Evolutionary conservation across 306 rosid genomes (phyloP).

Genomic region (Lathyrus sativus): DNA sequence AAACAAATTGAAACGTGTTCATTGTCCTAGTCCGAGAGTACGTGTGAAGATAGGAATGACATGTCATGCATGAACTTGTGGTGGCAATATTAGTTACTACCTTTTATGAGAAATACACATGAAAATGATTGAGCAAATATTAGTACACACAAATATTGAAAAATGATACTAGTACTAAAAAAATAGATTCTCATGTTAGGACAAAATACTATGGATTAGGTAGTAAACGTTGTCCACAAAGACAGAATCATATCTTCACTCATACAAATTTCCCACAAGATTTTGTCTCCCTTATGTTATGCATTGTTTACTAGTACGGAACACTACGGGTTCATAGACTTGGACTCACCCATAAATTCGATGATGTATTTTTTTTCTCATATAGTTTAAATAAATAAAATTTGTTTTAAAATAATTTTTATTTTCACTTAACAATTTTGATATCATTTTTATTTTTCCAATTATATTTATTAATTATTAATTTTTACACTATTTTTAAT

Average conservation of each 20-base stretch:
- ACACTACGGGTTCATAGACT: too few species aligned
- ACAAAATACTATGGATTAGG: constrained; percentile 1
- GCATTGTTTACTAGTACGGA: too few species aligned
- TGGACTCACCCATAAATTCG: too few species aligned
- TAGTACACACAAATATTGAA: background rate
- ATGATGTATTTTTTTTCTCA: too few species aligned
- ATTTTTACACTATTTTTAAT: too few species aligned
- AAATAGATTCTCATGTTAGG: constrained; percentile 21
- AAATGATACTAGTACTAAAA: constrained; percentile 1
- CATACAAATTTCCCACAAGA: constrained; percentile 31
- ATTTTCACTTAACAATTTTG: too few species aligned
- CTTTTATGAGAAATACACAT: too few species aligned
- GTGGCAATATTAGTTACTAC: background rate
- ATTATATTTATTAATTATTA: too few species aligned
- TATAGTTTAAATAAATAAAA: too few species aligned
- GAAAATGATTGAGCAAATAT: background rate
- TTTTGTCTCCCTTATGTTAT: constrained; percentile 55
- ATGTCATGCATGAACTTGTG: constrained; percentile 17
- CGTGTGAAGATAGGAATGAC: constrained; percentile 13
- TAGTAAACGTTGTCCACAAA: constrained; percentile 36
- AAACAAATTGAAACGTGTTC: too few species aligned
- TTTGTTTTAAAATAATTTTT: too few species aligned
- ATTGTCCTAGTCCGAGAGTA: background rate
- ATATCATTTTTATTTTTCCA: too few species aligned
- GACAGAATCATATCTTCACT: constrained; percentile 57